Evolutionary conservation across 2,329 filamentous ascomycete species (phyloP).

Genomic region (Alternaria ventricosa): DNA sequence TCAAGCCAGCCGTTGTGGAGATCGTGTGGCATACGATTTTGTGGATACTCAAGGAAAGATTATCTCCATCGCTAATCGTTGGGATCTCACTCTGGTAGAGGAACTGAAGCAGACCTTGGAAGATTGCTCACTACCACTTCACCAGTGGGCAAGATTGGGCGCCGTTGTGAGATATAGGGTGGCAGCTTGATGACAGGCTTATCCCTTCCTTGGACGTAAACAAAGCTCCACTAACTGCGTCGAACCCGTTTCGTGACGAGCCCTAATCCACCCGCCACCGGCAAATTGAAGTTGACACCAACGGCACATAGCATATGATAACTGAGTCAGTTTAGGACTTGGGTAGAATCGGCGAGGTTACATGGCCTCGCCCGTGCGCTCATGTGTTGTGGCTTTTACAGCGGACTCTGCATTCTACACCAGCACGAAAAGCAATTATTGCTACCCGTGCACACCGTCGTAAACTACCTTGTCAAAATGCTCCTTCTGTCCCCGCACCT

Average conservation of each 20-base stretch:
- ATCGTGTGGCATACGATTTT: neutral
- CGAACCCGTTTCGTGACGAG: neutral
- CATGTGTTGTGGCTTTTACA: neutral
- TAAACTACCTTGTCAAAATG: neutral
- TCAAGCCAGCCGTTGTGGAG: neutral
- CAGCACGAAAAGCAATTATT: neutral
- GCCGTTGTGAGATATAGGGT: neutral
- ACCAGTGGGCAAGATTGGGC: neutral
- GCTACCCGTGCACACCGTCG: neutral
- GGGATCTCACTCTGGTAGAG: neutral
- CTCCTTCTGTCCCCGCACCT: neutral
- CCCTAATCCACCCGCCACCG: neutral
- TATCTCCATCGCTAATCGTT: neutral
- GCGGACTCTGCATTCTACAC: neutral
- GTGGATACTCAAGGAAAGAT: neutral
- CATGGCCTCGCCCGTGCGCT: neutral
- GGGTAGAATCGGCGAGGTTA: neutral
- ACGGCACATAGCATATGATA: neutral
- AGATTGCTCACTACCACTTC: neutral
- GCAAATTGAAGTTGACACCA: neutral
- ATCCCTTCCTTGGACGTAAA: neutral
- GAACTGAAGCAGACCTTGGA: neutral
- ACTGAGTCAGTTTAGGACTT: neutral
- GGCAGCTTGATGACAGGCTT: neutral
- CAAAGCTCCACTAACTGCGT: neutral